Evolutionary conservation across 495 filamentous ascomycete species (phyloP), one percentile per base, ranked within the genome.

Genomic region (Rhizodiscina lignyota): DNA sequence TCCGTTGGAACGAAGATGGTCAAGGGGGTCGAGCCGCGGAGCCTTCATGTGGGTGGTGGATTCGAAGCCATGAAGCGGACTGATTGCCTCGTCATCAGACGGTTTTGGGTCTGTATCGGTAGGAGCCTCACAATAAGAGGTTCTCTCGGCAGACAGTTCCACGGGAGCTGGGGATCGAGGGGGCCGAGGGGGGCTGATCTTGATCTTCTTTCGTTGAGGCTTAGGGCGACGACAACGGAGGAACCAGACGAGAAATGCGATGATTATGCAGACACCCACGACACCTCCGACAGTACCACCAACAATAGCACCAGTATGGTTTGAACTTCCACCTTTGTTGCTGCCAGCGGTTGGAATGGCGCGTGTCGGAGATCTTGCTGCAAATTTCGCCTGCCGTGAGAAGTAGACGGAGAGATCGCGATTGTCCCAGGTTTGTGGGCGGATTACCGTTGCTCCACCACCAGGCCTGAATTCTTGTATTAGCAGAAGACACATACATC

Each of bases 361-460:
- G 3, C 48, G 45, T 4, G 48, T 51, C 4, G 48, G 39, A 10
- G 44, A 22, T 28, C 48, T 38, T 11, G 37, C 38, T 8, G 38
- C 17, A 21, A 45, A 44, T 1, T 38, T 34, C 15, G 51, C 38
- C 5, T 35, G 18, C 4, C 50, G 44, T n/a, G 45, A 39, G 36
- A 56, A 53, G 40, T 51, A 54, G 26, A 56, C 50, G 6, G 38
- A 18, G 3, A 56, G 38, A 34, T 56, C 52, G 18, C 35, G 41
- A 24, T 54, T 35, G 27, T 43, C 42, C 45, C 48, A 56, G 18
- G n/a, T 20, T 39, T 10, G 48, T 34, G 12, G 57, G 55, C 18
- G 38, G 40, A 40, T 56, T 21, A 50, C 46, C 1, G 56, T 57
- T 32, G 60, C 61, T 16, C 55, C 56, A 32, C 61, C 61, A 32